Base-by-base conservation (phyloP, 441 rosid genomes). In the Euphorbia celastroides region DNA sequence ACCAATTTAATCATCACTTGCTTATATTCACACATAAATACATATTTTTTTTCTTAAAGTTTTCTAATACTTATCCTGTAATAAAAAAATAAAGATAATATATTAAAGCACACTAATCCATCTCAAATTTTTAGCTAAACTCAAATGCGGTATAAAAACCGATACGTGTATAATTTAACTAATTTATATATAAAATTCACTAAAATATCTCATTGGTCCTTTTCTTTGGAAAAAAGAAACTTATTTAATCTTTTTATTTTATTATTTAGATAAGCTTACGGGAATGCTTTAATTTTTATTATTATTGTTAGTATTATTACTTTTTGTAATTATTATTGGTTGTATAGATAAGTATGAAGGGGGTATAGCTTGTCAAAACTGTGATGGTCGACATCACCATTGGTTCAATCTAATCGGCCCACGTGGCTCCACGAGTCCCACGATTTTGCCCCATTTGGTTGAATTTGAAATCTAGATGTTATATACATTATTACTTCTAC, bases 1-100 rank as follows among this genome's bases (percentile, higher is more conserved):
- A 72, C 82, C 41, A 60, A 56, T 56, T 26, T 27, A 72, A 61
- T 66, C 57, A 52, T 61, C 74, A 57, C 82, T 77, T 60, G 36
- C 69, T 71, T 68, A 36, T 50, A 3, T 77, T 54, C 36, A 67
- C 65, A 42, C 75, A 78, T 81, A 72, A 74, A 81, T 74, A 70
- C 28, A 23, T 60, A 8, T 46, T 48, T 34, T 34, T n/a, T n/a
- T n/a, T n/a, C n/a, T n/a, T n/a, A n/a, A n/a, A n/a, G n/a, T n/a
- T n/a, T n/a, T n/a, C n/a, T n/a, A n/a, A n/a, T n/a, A n/a, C n/a
- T n/a, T n/a, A n/a, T n/a, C n/a, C n/a, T n/a, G n/a, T n/a, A n/a
- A n/a, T n/a, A n/a, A n/a, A n/a, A n/a, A n/a, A n/a, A n/a, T n/a
- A n/a, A n/a, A n/a, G n/a, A n/a, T n/a, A n/a, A n/a, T n/a, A n/a